A percentile compares a stretch with the other conserved stretches of the same genome.
Evolutionary conservation across 495 filamentous ascomycete genomes (phyloP).

Genomic region (Poronia punctata): DNA sequence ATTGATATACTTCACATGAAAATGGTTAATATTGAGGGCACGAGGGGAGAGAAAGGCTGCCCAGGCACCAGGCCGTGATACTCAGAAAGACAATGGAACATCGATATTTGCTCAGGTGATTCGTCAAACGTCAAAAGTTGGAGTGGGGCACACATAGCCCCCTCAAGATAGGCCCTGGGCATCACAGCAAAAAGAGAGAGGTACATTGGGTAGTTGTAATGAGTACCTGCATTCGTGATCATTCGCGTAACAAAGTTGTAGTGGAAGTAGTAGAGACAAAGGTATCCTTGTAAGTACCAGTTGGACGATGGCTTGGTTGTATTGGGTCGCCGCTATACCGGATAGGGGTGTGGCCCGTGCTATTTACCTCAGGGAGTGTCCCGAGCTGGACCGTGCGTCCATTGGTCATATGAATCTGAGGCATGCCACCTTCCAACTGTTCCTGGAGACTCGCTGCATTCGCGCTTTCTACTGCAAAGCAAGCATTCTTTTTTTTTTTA

Average conservation of each 20-base stretch:
- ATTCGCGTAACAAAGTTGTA: no score
- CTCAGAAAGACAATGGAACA: no score
- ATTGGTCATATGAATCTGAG: slow-evolving; percentile 27
- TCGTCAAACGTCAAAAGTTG: slow-evolving; percentile 7
- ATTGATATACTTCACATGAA: no score
- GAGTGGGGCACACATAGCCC: slow-evolving; percentile 9
- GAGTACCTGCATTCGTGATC: no score
- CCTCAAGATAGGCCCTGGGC: no score
- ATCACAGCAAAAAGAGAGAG: no score
- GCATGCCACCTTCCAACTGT: slow-evolving; percentile 26
- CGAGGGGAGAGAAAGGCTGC: no score
- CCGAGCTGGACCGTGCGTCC: slow-evolving; percentile 22
- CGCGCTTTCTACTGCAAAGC: slow-evolving; percentile 16
- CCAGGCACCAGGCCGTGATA: no score
- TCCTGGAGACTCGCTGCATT: slow-evolving; percentile 9
- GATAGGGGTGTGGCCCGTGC: slow-evolving; percentile 9
- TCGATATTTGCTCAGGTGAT: slow-evolving; percentile 8
- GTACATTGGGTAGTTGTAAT: no score
- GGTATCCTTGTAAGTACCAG: no score
- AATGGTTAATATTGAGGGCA: no score
- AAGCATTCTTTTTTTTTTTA: slow-evolving; percentile 20
- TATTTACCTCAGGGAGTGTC: slow-evolving; percentile 1
- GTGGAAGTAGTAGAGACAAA: no score
- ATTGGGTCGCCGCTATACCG: slow-evolving; percentile 6
- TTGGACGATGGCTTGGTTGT: background rate